Base-by-base conservation (phyloP, 2,329 filamentous ascomycete species). In the Claviceps sp. region DNA sequence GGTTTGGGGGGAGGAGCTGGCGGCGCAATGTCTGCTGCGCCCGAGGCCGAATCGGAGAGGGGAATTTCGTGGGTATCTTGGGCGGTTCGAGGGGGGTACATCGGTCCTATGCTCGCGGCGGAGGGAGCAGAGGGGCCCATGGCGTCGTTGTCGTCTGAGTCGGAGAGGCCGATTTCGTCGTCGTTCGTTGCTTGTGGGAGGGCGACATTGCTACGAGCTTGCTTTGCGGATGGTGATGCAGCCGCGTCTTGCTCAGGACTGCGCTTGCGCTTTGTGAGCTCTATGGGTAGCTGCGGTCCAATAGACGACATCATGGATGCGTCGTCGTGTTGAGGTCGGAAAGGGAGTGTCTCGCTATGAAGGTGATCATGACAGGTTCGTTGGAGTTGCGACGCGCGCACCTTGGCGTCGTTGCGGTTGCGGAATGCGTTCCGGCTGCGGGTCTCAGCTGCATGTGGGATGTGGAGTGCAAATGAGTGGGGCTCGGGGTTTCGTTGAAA, bases 281-380 rank as follows among this genome's bases (percentile, higher is more conserved):
- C 80, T 4, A 84, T 75, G 13, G 87, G 85, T 24, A 89, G 66
- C 55, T 82, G 73, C 14, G 87, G 85, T 5, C 85, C 85, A 61
- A 87, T 82, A 38, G 79, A 81, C 49, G 82, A 71, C 84, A 87
- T 87, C 24, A 41, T 60, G 34, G 19, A 16, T 10, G 34, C 30
- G 30, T 34, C 30, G 30, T 34, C 30, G 30, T 34, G 30, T 11
- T 11, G 30, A 34, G 11, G 30, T 11, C 30, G 10, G 30, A 34
- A 30, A 34, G 30, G 10, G 10, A 34, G 30, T 34, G 30, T 34
- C 30, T 34, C 10, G 30, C 30, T 34, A 34, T 30, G 10, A 34
- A 34, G 30, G 30, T 3, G 10, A 34, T 11, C 30, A 11, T 34
- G 30, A 34, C 30, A 34, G 30, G 30, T 34, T 34, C 4, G 24